Conservation (phyloP, 2,329 filamentous ascomycete species). For the Xylariaceae sp. region DNA sequence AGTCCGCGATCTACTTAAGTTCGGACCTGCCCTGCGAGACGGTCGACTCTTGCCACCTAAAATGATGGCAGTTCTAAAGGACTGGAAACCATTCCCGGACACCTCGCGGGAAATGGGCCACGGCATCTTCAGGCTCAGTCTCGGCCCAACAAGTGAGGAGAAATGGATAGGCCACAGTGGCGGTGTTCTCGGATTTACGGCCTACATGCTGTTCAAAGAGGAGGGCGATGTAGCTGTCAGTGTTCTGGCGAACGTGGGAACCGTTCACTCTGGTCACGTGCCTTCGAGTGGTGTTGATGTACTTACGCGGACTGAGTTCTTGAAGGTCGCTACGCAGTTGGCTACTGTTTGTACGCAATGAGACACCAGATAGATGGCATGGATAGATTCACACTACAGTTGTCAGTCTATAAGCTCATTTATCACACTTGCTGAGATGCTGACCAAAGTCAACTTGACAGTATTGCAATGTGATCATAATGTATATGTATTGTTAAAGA, state of each 20-base stretch:
- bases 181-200: not conserved
- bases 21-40: not conserved
- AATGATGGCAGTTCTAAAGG: not conserved
- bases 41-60: not conserved
- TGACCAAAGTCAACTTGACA: too few relatives aligned
- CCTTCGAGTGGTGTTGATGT: not conserved
- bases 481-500: too few relatives aligned
- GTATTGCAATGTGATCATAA: too few relatives aligned
- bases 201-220: not conserved
- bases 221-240: not conserved
- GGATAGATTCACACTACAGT: too few relatives aligned
- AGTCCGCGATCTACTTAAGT: not conserved
- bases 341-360: conserved; percentile 8
- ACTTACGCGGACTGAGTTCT: not conserved
- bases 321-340: not conserved
- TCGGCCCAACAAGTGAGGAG: not conserved
- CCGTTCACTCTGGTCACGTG: not conserved
- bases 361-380: too few relatives aligned
- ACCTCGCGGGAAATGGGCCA: not conserved
- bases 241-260: not conserved
- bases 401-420: too few relatives aligned
- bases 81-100: not conserved
- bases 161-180: not conserved
- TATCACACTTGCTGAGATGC: too few relatives aligned
- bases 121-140: not conserved